These are phyloP conservation scores for Isabelozyma rhagii DNA, from an alignment of 805 yeast species.

Conservation along the genomic window DNA sequence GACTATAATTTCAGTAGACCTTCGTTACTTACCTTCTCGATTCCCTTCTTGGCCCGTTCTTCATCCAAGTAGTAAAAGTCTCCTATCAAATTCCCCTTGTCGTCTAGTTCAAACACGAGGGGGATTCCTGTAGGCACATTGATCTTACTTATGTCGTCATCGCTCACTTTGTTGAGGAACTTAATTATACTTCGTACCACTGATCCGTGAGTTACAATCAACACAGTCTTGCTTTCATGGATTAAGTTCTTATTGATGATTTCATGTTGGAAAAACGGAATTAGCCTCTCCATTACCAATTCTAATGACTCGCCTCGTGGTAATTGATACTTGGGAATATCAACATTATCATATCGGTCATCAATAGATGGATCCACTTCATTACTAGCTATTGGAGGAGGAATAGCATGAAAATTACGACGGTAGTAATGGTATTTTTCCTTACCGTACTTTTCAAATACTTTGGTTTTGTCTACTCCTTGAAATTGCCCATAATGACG, in stretches of 20 bases:
- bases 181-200: constrained; percentile 40
- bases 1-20: constrained; percentile 8
- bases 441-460: constrained; percentile 31
- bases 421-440: constrained; percentile 34
- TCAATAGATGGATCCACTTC: constrained; percentile 30
- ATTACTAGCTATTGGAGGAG: constrained; percentile 25
- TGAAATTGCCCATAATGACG: constrained; percentile 44
- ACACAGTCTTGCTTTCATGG: constrained; percentile 23
- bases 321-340: constrained; percentile 12
- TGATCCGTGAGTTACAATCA: constrained; percentile 43
- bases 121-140: constrained; percentile 46
- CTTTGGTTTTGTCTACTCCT: constrained; percentile 36
- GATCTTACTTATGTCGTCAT: constrained; percentile 35
- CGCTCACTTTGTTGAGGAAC: constrained; percentile 31
- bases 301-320: constrained; percentile 41
- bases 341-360: constrained; percentile 28
- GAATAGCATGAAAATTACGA: constrained; percentile 35
- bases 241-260: constrained; percentile 22
- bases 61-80: constrained; percentile 38
- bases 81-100: constrained; percentile 21
- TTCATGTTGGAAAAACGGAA: constrained; percentile 33
- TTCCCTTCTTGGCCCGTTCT: constrained; percentile 36
- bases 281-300: constrained; percentile 36
- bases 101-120: constrained; percentile 37
- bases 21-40: constrained; percentile 31